These are phyloP conservation scores for Mortierella antarctica DNA, from an alignment of 192 early-diverging fungal genomes.

Conservation along the genomic window DNA sequence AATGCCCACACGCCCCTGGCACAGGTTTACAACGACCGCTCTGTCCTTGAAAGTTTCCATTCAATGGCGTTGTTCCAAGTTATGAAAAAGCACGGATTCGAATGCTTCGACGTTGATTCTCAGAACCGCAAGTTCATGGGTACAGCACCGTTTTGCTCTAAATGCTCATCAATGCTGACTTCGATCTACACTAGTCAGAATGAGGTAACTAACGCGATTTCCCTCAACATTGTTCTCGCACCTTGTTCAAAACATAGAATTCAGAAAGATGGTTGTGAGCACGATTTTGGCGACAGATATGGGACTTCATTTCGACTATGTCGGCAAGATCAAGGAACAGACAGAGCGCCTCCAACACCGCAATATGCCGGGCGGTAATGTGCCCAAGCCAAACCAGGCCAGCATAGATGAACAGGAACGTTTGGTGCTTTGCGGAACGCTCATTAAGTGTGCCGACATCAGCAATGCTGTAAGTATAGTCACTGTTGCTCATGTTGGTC, in stretches of 20 bases:
- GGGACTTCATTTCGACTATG: slow-evolving; percentile 83
- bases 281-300: slow-evolving; percentile 86
- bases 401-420: slow-evolving; percentile 67
- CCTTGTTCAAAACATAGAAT: slow-evolving; percentile 60
- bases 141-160: slow-evolving; percentile 8
- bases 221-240: not conserved
- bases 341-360: slow-evolving; percentile 59
- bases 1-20: slow-evolving; percentile 85
- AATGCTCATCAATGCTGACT: not conserved
- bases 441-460: slow-evolving; percentile 88
- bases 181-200: no score
- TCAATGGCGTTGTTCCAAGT: slow-evolving; percentile 77
- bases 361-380: slow-evolving; percentile 48
- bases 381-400: slow-evolving; percentile 54
- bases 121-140: slow-evolving; percentile 55
- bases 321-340: slow-evolving; percentile 75
- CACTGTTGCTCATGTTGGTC: no score
- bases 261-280: slow-evolving; percentile 75
- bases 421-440: slow-evolving; percentile 69
- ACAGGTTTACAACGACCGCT: slow-evolving; percentile 91
- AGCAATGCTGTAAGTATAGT: slow-evolving; percentile 71
- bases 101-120: slow-evolving; percentile 54
- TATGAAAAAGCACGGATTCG: slow-evolving; percentile 68
- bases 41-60: slow-evolving; percentile 96
- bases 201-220: not conserved